A percentile compares a stretch with the other conserved stretches of the same genome.
Conservation (phyloP, 2,329 filamentous ascomycete genomes). For the Cladosporium austrohemisphaericum region DNA sequence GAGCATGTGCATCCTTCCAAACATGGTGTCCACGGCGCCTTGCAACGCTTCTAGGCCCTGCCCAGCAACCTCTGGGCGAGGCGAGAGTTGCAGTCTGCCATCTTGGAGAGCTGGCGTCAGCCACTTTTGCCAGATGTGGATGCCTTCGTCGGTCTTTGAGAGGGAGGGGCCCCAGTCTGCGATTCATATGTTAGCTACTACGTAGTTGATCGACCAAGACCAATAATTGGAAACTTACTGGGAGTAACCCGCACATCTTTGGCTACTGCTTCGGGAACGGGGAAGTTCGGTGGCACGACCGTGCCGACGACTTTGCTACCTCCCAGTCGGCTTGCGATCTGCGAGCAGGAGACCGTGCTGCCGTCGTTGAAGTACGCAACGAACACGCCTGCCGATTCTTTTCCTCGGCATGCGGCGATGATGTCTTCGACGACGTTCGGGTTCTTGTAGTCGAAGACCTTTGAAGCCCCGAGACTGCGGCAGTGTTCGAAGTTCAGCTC, state of each 20-base stretch:
- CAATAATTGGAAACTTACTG: not conserved
- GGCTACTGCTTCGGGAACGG: not conserved
- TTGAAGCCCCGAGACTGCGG: conserved; percentile 42
- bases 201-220: no score
- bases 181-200: no score
- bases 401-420: conserved; percentile 27
- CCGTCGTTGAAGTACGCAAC: conserved; percentile 37
- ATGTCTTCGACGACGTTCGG: conserved; percentile 32
- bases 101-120: conserved; percentile 31
- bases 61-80: conserved; percentile 21
- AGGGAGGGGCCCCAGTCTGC: conserved; percentile 17
- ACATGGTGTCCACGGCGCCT: conserved; percentile 41
- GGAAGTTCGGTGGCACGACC: conserved; percentile 15
- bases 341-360: conserved; percentile 13
- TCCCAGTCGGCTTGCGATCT: conserved; percentile 14
- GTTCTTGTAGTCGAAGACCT: conserved; percentile 48
- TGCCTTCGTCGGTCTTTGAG: conserved; percentile 28
- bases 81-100: conserved; percentile 25
- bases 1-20: conserved; percentile 3
- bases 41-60: conserved; percentile 24
- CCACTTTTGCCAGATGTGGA: conserved; percentile 30
- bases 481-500: conserved; percentile 41
- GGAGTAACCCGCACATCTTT: not conserved
- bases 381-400: conserved; percentile 20
- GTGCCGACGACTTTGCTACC: conserved; percentile 19